These are phyloP conservation scores for Venturia aucupariae DNA, from an alignment of 2,329 filamentous ascomycete genomes.

Conservation along the genomic window DNA sequence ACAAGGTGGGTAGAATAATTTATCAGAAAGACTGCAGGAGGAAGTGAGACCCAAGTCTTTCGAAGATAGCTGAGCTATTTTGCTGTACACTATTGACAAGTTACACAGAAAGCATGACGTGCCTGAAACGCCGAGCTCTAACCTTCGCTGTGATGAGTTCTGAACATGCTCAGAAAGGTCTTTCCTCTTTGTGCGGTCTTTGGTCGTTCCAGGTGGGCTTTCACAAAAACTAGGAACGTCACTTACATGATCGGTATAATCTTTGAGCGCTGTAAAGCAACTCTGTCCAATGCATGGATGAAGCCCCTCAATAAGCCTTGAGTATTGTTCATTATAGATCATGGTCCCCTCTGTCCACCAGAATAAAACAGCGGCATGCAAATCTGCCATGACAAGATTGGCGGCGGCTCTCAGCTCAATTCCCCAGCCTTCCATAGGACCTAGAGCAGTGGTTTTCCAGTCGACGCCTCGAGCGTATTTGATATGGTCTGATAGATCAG, in stretches of 20 bases:
- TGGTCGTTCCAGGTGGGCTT: not conserved
- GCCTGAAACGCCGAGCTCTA: too few relatives aligned
- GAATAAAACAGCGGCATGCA: not conserved
- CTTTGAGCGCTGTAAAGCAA: not conserved
- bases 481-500: slow-evolving; percentile 1
- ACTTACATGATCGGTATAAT: not conserved
- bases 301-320: not conserved
- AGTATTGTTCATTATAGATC: slow-evolving; percentile 27
- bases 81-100: not conserved
- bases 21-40: not conserved
- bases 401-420: slow-evolving; percentile 1
- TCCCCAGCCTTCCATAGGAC: slow-evolving; percentile 7
- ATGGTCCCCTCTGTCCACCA: slow-evolving; percentile 18
- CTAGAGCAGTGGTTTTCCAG: slow-evolving; percentile 6
- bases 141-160: too few relatives aligned
- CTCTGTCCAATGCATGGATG: slow-evolving; percentile 3
- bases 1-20: not conserved
- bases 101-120: too few relatives aligned
- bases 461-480: not conserved
- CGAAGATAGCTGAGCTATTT: not conserved
- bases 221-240: too few relatives aligned
- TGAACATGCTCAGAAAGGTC: not conserved
- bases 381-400: slow-evolving; percentile 1
- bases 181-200: not conserved
- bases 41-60: not conserved